These are phyloP conservation scores for Botrytis elliptica DNA, from an alignment of 2,329 filamentous ascomycete genomes.

Conservation along the genomic window DNA sequence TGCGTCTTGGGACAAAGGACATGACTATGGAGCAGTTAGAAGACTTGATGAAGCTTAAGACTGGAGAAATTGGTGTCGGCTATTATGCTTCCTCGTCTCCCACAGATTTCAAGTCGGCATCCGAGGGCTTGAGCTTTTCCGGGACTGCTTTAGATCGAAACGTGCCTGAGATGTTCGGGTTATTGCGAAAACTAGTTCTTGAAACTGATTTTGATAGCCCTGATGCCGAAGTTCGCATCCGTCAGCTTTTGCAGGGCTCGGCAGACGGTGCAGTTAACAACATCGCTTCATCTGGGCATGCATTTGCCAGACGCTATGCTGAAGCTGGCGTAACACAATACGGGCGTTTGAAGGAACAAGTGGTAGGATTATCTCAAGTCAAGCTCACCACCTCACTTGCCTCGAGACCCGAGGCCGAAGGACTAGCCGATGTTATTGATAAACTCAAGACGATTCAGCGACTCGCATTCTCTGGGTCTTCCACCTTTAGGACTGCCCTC, in stretches of 20 bases:
- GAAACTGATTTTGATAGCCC: conserved; percentile 89
- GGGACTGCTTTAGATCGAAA: conserved; percentile 90
- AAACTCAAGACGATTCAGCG: conserved; percentile 85
- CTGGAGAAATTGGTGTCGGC: conserved; percentile 81
- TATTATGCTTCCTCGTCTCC: conserved; percentile 83
- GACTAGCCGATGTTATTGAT: conserved; percentile 70
- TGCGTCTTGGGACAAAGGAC: conserved; percentile 85
- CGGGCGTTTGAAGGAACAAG: conserved; percentile 75
- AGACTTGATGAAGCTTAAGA: conserved; percentile 93
- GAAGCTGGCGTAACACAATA: conserved; percentile 74
- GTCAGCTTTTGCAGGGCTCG: conserved; percentile 80
- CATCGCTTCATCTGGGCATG: conserved; percentile 86
- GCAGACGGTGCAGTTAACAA: conserved; percentile 89
- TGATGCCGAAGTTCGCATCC: conserved; percentile 76
- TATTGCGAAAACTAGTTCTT: conserved; percentile 74
- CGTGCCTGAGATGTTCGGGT: conserved; percentile 84
- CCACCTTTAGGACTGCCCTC: conserved; percentile 72
- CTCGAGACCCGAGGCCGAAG: conserved; percentile 65
- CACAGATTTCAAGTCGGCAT: conserved; percentile 64
- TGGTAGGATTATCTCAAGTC: conserved; percentile 87
- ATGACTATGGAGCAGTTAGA: conserved; percentile 94
- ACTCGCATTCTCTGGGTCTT: conserved; percentile 67
- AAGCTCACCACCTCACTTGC: conserved; percentile 80
- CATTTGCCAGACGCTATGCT: conserved; percentile 80
- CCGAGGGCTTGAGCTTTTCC: conserved; percentile 79